Percentiles rank a stretch among this genome's conserved stretches.
Conservation (phyloP, 2,329 filamentous ascomycete genomes). For the Anthostomella pinea region DNA sequence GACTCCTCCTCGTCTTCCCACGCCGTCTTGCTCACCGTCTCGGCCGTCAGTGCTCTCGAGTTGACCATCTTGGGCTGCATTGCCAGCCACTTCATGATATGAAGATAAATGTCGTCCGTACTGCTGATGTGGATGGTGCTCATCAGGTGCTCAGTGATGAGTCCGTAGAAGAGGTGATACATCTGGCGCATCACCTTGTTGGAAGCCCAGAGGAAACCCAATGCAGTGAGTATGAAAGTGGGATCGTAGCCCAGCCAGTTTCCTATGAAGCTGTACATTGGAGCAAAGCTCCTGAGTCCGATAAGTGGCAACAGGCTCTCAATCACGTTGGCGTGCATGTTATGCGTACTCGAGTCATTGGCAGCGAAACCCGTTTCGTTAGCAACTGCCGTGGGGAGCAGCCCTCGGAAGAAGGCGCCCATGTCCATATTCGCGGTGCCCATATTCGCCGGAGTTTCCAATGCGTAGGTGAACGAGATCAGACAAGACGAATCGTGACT, state of each 20-base stretch:
- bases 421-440: constrained; percentile 18
- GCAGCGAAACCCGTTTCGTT: constrained; percentile 16
- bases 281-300: constrained; percentile 40
- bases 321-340: constrained; percentile 17
- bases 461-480: too few relatives aligned
- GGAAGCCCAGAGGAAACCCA: constrained; percentile 47
- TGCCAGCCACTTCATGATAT: constrained; percentile 58
- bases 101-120: constrained; percentile 55
- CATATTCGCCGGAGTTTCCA: background rate
- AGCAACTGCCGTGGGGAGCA: constrained; percentile 13
- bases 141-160: constrained; percentile 47
- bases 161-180: constrained; percentile 31
- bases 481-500: too few relatives aligned
- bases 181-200: constrained; percentile 39
- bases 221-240: constrained; percentile 42
- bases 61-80: constrained; percentile 49
- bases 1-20: constrained; percentile 45
- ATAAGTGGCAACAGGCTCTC: constrained; percentile 46
- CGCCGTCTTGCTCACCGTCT: constrained; percentile 52
- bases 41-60: constrained; percentile 52
- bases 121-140: constrained; percentile 52
- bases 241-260: constrained; percentile 48
- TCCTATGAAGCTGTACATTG: constrained; percentile 46
- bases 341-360: constrained; percentile 13
- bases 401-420: constrained; percentile 15